phyloP scores from a whole-genome alignment of 192 early-diverging fungal species.

The Radiomyces spectabilis region DNA sequence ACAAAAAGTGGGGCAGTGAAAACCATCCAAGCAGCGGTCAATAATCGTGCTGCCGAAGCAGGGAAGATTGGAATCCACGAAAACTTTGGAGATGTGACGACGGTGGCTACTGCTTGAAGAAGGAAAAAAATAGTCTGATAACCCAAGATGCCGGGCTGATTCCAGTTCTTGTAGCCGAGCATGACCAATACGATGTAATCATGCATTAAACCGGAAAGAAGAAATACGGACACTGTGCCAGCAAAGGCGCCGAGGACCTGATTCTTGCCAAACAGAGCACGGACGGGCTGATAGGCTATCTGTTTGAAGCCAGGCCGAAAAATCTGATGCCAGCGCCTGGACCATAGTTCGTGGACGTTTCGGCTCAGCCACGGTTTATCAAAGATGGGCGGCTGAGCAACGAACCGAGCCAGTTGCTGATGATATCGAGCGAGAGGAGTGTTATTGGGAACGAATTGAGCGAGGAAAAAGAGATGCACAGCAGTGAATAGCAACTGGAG shows the following conservation, averaged over 20 bases:
- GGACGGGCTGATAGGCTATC: slow-evolving; percentile 6
- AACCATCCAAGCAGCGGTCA: slow-evolving; percentile 13
- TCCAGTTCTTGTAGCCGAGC: slow-evolving; percentile 5
- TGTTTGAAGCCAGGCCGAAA: slow-evolving; percentile 13
- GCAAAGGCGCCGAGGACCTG: neutral
- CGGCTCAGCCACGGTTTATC: slow-evolving; percentile 9
- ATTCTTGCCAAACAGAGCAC: neutral
- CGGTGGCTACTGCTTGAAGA: slow-evolving; percentile 8
- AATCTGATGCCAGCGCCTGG: slow-evolving; percentile 18
- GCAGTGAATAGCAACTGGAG: neutral
- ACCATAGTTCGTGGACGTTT: slow-evolving; percentile 16
- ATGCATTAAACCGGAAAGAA: slow-evolving; percentile 16
- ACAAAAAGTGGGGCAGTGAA: slow-evolving; percentile 16
- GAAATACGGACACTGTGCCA: slow-evolving; percentile 9
- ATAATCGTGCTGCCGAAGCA: neutral
- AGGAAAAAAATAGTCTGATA: slow-evolving; percentile 18
- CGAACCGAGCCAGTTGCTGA: neutral
- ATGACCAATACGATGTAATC: slow-evolving; percentile 18
- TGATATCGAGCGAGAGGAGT: neutral
- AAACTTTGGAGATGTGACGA: neutral
- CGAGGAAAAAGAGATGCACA: neutral
- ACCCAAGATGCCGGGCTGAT: slow-evolving; percentile 4
- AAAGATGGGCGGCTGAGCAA: slow-evolving; percentile 10
- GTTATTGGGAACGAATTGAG: neutral
- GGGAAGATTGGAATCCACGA: neutral